Evolutionary conservation across 2,329 filamentous ascomycete genomes (phyloP), one percentile per base, ranked within the genome.

Genomic region (Ceratocystis lukuohia): DNA sequence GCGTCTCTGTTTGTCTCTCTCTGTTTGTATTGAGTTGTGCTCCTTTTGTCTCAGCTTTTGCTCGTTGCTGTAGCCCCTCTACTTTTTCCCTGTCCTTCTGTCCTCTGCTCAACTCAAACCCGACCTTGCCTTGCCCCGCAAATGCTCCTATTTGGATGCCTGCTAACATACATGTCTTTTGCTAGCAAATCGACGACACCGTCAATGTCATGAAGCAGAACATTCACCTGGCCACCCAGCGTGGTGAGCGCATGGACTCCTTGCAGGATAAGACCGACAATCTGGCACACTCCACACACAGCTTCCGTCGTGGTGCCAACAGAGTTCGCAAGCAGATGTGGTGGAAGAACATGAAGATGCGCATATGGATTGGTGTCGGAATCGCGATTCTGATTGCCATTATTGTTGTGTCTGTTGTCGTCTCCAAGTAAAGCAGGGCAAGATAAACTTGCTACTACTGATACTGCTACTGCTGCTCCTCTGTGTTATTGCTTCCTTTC

Each of bases 271-370:
- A 96, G 84, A 96, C 89, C 70, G 87, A 96, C 80, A 95, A 96
- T 78, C 83, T 99, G 71, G 92, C 92, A 68, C 85, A 88, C 70
- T 96, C 92, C 45, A 93, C 94, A 68, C 91, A 96, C 77, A 91
- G 91, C 69, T 99, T 99, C 84, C 90, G 92, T 73, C 88, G 92
- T 71, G 93, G 94, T 70, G 94, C 95, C 77, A 99, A 97, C 82
- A 83, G 91, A 73, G 93, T 99, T 72, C 87, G 94, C 77, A 93
- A 92, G 82, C 87, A 96, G 78, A 97, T 97, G 93, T 97, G 93
- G 93, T 97, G 92, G 93, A 97, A 97, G 84, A 93, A 97, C 75
- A 96, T 96, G 91, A 97, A 97, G 86, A 99, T 99, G 94, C 87
- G 94, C 77, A 94, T 96, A 82, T 97, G 93, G 79, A 81, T 99